These are phyloP conservation scores for Acanthamoeba healyi DNA, from an alignment of 208 protist genomes.

Conservation along the genomic window DNA sequence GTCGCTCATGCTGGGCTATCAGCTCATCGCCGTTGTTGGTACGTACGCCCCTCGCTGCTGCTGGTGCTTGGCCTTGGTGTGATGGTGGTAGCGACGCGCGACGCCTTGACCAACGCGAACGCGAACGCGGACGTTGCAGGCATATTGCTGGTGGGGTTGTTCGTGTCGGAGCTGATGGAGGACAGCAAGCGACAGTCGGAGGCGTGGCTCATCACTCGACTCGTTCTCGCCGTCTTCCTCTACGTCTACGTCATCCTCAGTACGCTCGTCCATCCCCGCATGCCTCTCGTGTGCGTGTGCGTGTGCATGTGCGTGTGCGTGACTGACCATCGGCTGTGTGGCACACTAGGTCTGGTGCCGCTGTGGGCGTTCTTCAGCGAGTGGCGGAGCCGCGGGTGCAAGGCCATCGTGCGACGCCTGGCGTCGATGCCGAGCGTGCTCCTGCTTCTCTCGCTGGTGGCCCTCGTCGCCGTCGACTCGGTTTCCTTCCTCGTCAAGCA, in stretches of 20 bases:
- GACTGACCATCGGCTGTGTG: background rate
- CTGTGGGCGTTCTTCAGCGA: constrained; percentile 43
- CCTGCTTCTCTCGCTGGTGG: background rate
- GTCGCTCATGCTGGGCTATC: constrained; percentile 56
- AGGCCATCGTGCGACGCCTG: background rate
- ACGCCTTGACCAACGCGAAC: too few species aligned
- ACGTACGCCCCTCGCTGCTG: background rate
- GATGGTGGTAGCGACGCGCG: too few species aligned
- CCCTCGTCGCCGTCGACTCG: constrained; percentile 33
- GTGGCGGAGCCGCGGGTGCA: background rate
- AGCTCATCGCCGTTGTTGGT: constrained; percentile 28
- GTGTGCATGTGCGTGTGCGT: too few species aligned
- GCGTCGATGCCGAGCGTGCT: constrained; percentile 17
- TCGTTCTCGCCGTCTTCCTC: constrained; percentile 43
- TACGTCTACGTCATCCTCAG: constrained; percentile 59
- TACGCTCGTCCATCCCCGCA: background rate
- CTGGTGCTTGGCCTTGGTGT: too few species aligned
- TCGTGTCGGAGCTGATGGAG: constrained; percentile 37
- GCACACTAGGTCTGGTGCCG: constrained; percentile 21
- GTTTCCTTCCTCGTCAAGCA: constrained; percentile 58
- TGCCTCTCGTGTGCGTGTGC: too few species aligned
- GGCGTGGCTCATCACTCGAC: constrained; percentile 20
- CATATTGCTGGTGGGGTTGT: constrained; percentile 21
- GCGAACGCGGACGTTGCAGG: too few species aligned
- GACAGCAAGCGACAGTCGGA: background rate